Evolutionary conservation across 1,284 basidiomycete genomes (phyloP), one percentile per base, ranked within the genome.

Genomic region (Cutaneotrichosporon arboriforme): DNA sequence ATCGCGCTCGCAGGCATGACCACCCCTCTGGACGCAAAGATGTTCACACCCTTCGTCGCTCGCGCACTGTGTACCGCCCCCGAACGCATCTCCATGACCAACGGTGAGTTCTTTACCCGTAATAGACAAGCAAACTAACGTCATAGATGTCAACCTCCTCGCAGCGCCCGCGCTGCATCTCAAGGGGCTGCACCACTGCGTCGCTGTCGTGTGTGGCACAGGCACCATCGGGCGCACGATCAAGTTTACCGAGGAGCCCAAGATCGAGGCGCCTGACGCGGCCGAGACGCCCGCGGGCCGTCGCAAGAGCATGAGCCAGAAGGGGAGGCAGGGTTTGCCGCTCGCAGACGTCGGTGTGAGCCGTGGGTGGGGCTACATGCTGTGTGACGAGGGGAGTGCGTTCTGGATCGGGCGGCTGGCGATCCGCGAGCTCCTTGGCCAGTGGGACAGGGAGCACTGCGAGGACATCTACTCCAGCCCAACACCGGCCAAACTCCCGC

Each of bases 301-400:
- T 22, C 39, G 39, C 17, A 31, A 31, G 26, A 31, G 26, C 26
- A 31, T 31, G 26, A 31, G 26, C 26, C 26, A 31, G 26, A 31
- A 31, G 26, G 26, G 26, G 5, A 31, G 26, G 10, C 39, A 53
- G n/a, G 54, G 49, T 10, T 51, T 72, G 4, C 68, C 65, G 0
- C 53, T 72, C 17, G 63, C 65, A 37, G 69, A 70, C 52, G 63
- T 70, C 1, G 70, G 60, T 12, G 57, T 64, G 1, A 57, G 62
- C 4, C 51, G 66, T 31, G 70, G 70, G 9, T 72, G 70, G 70
- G 70, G 70, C 5, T 66, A 67, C 50, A 49, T 70, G 69, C 61
- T 72, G n/a, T 64, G 65, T 52, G 69, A 72, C 53, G 70, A 72
- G 59, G 70, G 70, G 1, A 65, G 63, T 0, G 70, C 70, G 2